Percentiles rank a stretch among this genome's conserved stretches.
Conservation (phyloP, 2,329 filamentous ascomycete species). For the Fusarium sulawesiense region DNA sequence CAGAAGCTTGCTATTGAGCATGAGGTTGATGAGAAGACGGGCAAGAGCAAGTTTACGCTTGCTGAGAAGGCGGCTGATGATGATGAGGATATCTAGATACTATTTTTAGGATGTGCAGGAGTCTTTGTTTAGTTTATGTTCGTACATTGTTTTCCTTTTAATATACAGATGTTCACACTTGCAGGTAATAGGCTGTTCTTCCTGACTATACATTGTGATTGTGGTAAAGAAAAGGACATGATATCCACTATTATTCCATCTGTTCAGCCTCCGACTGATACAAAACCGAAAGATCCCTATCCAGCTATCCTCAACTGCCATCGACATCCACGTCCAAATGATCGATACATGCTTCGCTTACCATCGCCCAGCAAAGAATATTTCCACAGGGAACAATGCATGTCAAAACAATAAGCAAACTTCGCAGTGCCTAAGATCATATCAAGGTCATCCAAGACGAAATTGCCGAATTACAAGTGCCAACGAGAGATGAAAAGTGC, state of each 20-base stretch:
- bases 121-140: neutral
- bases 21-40: constrained; percentile 31
- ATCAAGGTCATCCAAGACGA: too few species aligned
- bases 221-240: neutral
- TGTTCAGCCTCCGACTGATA: neutral
- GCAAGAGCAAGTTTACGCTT: constrained; percentile 19
- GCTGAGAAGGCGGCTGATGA: constrained; percentile 25
- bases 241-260: neutral
- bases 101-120: neutral
- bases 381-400: too few species aligned
- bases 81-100: constrained; percentile 22
- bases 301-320: too few species aligned
- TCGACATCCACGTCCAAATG: too few species aligned
- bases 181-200: neutral
- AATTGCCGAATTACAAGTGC: too few species aligned
- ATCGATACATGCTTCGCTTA: too few species aligned
- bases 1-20: constrained; percentile 33
- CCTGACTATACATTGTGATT: neutral
- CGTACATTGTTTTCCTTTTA: neutral
- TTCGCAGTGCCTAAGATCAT: too few species aligned
- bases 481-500: too few species aligned
- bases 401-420: too few species aligned
- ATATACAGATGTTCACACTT: neutral
- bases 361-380: too few species aligned
- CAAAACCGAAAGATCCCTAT: too few species aligned